These are phyloP conservation scores for Aspergillus tanneri DNA, from an alignment of 2,329 filamentous ascomycete genomes.

Conservation along the genomic window DNA sequence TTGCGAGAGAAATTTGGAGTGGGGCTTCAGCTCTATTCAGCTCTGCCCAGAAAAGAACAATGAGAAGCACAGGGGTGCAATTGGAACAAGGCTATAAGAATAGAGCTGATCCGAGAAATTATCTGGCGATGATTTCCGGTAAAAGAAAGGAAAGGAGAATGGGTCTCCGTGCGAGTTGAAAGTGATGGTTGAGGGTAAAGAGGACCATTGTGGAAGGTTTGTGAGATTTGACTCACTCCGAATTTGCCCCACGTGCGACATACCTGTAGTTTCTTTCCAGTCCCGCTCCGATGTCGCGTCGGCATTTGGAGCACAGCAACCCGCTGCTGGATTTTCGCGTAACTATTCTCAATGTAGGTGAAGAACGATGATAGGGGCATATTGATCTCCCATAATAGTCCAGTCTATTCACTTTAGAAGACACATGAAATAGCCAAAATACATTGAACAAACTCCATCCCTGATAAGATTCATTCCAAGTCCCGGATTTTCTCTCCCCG, in stretches of 20 bases:
- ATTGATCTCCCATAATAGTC: neutral
- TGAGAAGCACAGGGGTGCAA: neutral
- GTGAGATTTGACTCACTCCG: slow-evolving; percentile 19
- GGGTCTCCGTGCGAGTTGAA: neutral
- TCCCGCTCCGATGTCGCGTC: slow-evolving; percentile 22
- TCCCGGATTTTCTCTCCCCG: too few relatives aligned
- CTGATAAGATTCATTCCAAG: too few relatives aligned
- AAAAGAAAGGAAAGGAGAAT: neutral
- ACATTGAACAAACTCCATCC: slow-evolving; percentile 8
- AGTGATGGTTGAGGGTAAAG: neutral
- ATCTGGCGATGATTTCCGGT: neutral
- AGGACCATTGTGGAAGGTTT: slow-evolving; percentile 2
- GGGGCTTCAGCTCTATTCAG: neutral
- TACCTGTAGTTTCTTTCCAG: too few relatives aligned
- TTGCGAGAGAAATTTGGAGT: slow-evolving; percentile 4
- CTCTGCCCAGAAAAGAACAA: slow-evolving; percentile 1
- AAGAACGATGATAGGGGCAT: neutral
- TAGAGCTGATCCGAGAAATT: neutral
- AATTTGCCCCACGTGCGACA: too few relatives aligned
- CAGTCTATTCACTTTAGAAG: neutral
- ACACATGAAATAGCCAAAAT: neutral
- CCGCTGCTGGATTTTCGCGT: neutral
- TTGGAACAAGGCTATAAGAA: neutral
- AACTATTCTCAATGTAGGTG: neutral
- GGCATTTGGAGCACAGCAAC: too few relatives aligned